Evolutionary conservation across 2,329 filamentous ascomycete genomes (phyloP).

Genomic region (Fusarium napiforme): DNA sequence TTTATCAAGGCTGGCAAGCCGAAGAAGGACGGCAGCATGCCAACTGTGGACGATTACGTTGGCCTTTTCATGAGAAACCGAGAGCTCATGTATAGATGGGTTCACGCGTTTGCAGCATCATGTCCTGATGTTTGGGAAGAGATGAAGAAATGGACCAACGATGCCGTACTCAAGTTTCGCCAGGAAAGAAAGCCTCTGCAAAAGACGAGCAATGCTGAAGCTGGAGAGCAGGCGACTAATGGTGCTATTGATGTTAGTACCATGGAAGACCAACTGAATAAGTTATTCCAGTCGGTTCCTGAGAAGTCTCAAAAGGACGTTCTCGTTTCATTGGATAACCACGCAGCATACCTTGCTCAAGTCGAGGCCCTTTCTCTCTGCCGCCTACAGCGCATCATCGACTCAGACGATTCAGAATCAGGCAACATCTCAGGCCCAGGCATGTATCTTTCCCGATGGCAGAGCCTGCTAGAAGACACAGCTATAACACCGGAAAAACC

Average conservation of each 20-base stretch:
- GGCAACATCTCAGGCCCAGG: slow-evolving; percentile 70
- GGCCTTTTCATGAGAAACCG: slow-evolving; percentile 72
- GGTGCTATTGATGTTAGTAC: slow-evolving; percentile 40
- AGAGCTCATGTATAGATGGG: slow-evolving; percentile 72
- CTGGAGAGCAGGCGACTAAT: slow-evolving; percentile 7
- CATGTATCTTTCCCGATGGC: slow-evolving; percentile 78
- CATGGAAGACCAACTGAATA: slow-evolving; percentile 54
- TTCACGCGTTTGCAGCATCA: slow-evolving; percentile 75
- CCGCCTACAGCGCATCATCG: slow-evolving; percentile 68
- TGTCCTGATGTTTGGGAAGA: slow-evolving; percentile 72
- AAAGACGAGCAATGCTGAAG: neutral
- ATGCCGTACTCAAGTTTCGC: slow-evolving; percentile 67
- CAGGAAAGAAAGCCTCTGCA: slow-evolving; percentile 32
- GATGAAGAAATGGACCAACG: slow-evolving; percentile 70
- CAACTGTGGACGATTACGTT: slow-evolving; percentile 79
- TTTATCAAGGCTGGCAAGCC: slow-evolving; percentile 70
- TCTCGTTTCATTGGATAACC: slow-evolving; percentile 65
- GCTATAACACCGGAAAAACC: slow-evolving; percentile 70
- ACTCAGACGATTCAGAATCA: slow-evolving; percentile 43
- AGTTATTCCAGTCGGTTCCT: slow-evolving; percentile 60
- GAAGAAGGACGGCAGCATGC: slow-evolving; percentile 52
- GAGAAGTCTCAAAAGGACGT: slow-evolving; percentile 58
- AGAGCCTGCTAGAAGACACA: slow-evolving; percentile 75
- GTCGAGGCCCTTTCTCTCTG: slow-evolving; percentile 64
- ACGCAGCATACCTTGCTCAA: slow-evolving; percentile 67